These are phyloP conservation scores for Claviceps sp. DNA, from an alignment of 2,329 filamentous ascomycete genomes.

Conservation along the genomic window DNA sequence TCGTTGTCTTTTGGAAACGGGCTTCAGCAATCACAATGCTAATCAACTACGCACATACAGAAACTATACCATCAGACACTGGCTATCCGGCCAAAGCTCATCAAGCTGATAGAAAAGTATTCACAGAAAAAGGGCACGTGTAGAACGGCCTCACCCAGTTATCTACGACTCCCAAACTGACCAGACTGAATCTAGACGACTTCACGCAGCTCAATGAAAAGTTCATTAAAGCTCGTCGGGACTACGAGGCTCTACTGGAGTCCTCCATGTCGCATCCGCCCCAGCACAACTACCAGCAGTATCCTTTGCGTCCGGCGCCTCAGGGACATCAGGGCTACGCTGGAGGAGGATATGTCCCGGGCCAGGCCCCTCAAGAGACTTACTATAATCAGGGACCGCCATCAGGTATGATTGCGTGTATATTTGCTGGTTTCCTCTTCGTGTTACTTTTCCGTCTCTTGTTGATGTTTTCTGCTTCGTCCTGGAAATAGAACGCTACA, in stretches of 20 bases:
- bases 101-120: constrained; percentile 97
- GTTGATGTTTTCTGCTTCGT: no score
- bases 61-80: constrained; percentile 85
- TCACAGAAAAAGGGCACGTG: constrained; percentile 88
- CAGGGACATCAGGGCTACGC: constrained; percentile 34
- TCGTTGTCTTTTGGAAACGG: no score
- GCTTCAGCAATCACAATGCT: constrained; percentile 11
- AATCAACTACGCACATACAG: constrained; percentile 21
- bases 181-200: constrained; percentile 51
- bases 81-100: constrained; percentile 88
- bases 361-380: constrained; percentile 40
- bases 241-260: constrained; percentile 93
- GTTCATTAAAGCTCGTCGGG: constrained; percentile 94
- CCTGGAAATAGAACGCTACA: no score
- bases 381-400: constrained; percentile 51
- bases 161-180: neutral
- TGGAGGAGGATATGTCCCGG: constrained; percentile 27
- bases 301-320: constrained; percentile 39
- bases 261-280: constrained; percentile 93
- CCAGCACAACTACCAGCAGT: constrained; percentile 63
- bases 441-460: no score
- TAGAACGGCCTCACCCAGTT: no score
- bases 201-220: constrained; percentile 98
- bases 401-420: constrained; percentile 9
- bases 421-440: no score